Evolutionary conservation across 2,329 filamentous ascomycete genomes (phyloP), one percentile per base, ranked within the genome.

Genomic region (Hansfordia pulvinata): DNA sequence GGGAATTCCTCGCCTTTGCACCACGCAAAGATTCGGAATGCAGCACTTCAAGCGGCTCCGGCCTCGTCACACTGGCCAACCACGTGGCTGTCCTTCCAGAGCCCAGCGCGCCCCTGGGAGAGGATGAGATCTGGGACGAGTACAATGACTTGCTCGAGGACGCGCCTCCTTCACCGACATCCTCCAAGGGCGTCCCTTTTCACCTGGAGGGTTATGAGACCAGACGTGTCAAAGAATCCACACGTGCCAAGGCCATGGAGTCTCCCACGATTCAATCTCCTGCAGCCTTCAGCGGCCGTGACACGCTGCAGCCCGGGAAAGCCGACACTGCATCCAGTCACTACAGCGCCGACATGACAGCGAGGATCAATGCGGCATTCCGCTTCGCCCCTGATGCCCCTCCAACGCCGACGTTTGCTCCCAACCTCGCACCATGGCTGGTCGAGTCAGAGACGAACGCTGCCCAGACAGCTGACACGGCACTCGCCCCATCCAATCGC

Each of bases 61-160:
- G 69, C 1, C 51, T 65, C 10, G 56, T 64, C 26, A 72, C 67
- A 29, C 73, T 66, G 35, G 62, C 64, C 9, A 66, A 67, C 5
- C 70, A 75, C 4, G 80, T 74, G 10, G 76, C 80, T 6, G 54
- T 83, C 3, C 58, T 80, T 13, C 78, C 79, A 1, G 55, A 60
- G 3, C 60, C 69, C 2, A 61, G 60, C 23, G 70, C 73, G 4
- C 75, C 71, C 0, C 63, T 76, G 4, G 71, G 59, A 1, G 81
- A 92, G 37, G 88, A 94, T 40, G 88, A 94, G 44, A 68, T 93
- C 2, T 96, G 88, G 88, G 76, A 86, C 27, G 88, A 93, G 51
- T 94, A 92, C 44, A 76, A 96, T 37, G 88, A 94, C 40, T 58
- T 94, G 9, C 68, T 94, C 28, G 80, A 81, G 27, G 76, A 82